Conservation (phyloP, 305 asterid species). For the Fraxinus dipetala region DNA sequence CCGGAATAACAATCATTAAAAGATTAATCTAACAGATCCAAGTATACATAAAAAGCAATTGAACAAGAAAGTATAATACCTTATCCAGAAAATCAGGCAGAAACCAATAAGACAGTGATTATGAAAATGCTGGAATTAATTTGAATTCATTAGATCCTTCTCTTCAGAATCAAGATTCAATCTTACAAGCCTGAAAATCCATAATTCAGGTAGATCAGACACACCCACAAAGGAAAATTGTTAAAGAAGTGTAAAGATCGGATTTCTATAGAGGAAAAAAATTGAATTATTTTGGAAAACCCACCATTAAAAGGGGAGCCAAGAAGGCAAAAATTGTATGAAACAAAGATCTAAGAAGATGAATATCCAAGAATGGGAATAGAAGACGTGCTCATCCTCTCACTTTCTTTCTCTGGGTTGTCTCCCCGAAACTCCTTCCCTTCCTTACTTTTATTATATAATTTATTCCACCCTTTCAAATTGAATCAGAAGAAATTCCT, state of each 20-base stretch:
- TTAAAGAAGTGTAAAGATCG: not conserved
- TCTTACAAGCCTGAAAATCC: constrained; percentile 32
- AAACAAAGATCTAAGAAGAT: constrained; percentile 61
- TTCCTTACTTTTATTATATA: constrained; percentile 28
- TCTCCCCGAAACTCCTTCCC: constrained; percentile 44
- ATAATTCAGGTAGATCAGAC: constrained; percentile 49
- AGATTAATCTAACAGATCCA: constrained; percentile 44
- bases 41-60: constrained; percentile 19
- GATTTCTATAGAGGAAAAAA: not conserved
- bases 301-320: constrained; percentile 27
- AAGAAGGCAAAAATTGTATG: constrained; percentile 31
- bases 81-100: constrained; percentile 55
- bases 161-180: constrained; percentile 51
- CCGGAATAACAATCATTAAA: constrained; percentile 13
- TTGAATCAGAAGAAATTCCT: constrained; percentile 4
- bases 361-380: constrained; percentile 46
- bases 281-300: constrained; percentile 7
- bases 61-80: constrained; percentile 26
- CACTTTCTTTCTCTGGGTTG: constrained; percentile 33
- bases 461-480: constrained; percentile 25
- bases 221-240: constrained; percentile 25
- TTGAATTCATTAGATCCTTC: constrained; percentile 58
- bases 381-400: constrained; percentile 65
- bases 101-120: constrained; percentile 44
- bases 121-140: constrained; percentile 47